Evolutionary conservation across 2,329 filamentous ascomycete genomes (phyloP), one percentile per base, ranked within the genome.

Genomic region (Aphanoascus verrucosus): DNA sequence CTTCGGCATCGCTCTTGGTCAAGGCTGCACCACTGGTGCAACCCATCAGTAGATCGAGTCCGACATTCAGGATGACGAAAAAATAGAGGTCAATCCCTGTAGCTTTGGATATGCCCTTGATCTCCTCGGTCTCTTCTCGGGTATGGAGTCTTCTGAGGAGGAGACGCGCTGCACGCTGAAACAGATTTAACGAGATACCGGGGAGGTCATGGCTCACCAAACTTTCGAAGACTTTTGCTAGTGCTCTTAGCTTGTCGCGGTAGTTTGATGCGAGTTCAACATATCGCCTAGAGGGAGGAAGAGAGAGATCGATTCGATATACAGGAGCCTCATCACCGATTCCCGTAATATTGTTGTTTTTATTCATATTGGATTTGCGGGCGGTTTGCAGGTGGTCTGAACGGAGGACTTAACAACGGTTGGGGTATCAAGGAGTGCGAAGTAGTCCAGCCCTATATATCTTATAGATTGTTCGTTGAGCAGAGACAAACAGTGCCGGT

Each of bases 21-120:
- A 62, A 61, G 1, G 65, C 67, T 14, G 72, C 78, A 19, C 79
- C 78, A 56, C 79, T 83, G 1, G 82, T 84, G 62, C 83, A 85
- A 1, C 82, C 82, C 66, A 85, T 76, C 35, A 85, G 69, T 4
- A 79, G 67, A 60, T 86, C 83, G 1, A 85, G 69, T 1, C 84
- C 65, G 1, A 80, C 78, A 59, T 85, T 85, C 59, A 83, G 75
- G 2, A 76, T 75, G 2, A 85, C 75, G 0, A 85, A 69, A 0
- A 84, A 65, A 58, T 82, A 80, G 63, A 84, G 69, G 1, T 77
- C 71, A 2, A 85, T 69, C 0, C 72, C 75, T 0, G 73, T 74
- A 1, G 65, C 71, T 23, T 68, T 63, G 23, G 74, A 72, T 35
- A 85, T 81, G 0, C 82, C 82, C 2, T 64, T 67, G n/a, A 86